Conservation (phyloP, 176 grass and related monocot genomes). For the Cenchrus fungigraminus region DNA sequence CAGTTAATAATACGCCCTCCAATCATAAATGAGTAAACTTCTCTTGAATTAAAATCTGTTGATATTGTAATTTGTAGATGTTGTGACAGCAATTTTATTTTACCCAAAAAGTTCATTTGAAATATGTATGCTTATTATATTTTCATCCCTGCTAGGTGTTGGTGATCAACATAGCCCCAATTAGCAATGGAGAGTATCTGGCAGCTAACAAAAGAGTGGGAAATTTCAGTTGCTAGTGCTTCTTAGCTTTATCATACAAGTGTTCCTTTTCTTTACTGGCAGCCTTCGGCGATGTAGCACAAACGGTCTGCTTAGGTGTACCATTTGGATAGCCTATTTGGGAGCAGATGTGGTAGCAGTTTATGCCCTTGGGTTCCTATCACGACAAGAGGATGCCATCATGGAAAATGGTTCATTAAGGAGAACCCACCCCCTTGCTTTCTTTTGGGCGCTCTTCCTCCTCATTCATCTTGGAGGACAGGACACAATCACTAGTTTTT, state of each 20-base stretch:
- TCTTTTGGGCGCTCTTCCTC: too few species aligned
- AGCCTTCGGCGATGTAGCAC: not conserved
- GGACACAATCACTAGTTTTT: slow-evolving; percentile 9
- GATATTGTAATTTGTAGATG: not conserved
- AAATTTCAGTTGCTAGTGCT: not conserved
- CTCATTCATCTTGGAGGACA: not conserved
- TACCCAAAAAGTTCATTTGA: not conserved
- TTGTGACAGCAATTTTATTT: not conserved
- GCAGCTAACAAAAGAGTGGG: not conserved
- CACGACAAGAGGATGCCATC: not conserved
- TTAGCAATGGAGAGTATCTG: not conserved
- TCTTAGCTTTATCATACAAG: not conserved
- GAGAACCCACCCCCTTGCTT: not conserved
- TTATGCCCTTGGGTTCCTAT: slow-evolving; percentile 15
- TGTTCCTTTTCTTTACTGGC: not conserved
- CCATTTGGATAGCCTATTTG: slow-evolving; percentile 7
- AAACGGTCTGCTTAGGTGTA: not conserved
- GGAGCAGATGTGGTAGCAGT: not conserved
- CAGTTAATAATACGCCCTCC: not conserved
- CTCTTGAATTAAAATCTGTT: not conserved
- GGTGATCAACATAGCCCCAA: not conserved
- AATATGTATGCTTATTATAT: not conserved
- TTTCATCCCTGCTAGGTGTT: not conserved
- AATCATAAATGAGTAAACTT: not conserved
- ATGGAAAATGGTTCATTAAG: not conserved